phyloP scores from a whole-genome alignment of 2,329 filamentous ascomycete species.

The Trichoderma hamatum region DNA sequence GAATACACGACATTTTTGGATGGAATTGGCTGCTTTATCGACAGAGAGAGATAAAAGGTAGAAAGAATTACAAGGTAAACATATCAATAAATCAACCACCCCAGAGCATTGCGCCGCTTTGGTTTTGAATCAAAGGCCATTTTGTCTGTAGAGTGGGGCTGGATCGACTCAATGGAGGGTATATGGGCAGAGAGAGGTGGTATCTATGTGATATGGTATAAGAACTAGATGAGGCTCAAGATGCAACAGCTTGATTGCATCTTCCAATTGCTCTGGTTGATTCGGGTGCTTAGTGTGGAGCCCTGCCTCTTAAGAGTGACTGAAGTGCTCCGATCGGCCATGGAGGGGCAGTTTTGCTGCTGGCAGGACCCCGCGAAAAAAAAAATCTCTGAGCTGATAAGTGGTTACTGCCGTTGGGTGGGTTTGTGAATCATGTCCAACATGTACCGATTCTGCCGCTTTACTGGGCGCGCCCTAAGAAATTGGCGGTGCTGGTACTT shows the following conservation, averaged over 20 bases:
- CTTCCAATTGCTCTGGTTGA: background rate
- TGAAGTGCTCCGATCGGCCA: conserved; percentile 16
- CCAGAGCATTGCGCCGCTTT: conserved; percentile 43
- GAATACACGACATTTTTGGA: background rate
- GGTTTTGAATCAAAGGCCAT: conserved; percentile 39
- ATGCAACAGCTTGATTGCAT: background rate
- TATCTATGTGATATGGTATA: background rate
- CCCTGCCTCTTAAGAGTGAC: background rate
- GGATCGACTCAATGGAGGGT: background rate
- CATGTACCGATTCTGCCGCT: background rate
- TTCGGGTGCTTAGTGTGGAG: background rate
- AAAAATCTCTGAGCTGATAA: conserved; percentile 5
- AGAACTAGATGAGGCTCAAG: background rate
- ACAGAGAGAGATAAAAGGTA: background rate
- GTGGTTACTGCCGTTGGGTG: background rate
- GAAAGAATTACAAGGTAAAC: conserved; percentile 24
- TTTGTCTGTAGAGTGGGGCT: background rate
- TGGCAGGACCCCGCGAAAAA: conserved; percentile 15
- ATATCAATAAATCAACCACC: conserved; percentile 55
- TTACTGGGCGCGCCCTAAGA: background rate
- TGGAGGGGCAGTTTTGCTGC: conserved; percentile 11
- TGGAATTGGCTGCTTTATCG: too few relatives aligned
- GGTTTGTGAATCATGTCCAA: background rate
- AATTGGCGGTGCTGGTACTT: background rate
- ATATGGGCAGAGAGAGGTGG: background rate